A percentile compares a stretch with the other conserved stretches of the same genome.
Evolutionary conservation across 2,329 filamentous ascomycete species (phyloP).

Genomic region (Cryphonectria japonica): DNA sequence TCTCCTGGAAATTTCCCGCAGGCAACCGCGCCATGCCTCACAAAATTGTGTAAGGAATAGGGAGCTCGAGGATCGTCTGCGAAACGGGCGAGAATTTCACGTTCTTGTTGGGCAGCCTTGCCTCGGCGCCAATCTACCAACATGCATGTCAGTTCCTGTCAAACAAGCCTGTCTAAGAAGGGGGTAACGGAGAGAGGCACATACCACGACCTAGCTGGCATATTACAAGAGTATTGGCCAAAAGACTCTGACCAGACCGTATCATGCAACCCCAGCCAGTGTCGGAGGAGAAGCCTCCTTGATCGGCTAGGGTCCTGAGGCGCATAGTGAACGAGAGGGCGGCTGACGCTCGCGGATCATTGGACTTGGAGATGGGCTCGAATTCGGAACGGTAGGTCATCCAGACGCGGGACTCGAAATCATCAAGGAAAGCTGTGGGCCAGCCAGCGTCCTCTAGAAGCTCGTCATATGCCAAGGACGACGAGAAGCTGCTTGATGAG

Average conservation of each 20-base stretch:
- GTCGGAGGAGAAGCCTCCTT: conserved; percentile 85
- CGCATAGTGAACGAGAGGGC: conserved; percentile 83
- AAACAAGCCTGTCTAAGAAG: not conserved
- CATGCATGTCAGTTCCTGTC: conserved; percentile 3
- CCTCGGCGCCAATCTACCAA: conserved; percentile 73
- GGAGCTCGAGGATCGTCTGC: conserved; percentile 84
- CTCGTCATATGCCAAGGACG: conserved; percentile 55
- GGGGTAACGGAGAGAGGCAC: conserved; percentile 25
- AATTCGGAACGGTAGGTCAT: conserved; percentile 95
- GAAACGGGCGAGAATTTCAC: conserved; percentile 76
- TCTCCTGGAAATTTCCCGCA: conserved; percentile 96
- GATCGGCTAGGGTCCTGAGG: conserved; percentile 77
- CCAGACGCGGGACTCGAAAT: conserved; percentile 93
- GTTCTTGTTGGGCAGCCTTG: conserved; percentile 62
- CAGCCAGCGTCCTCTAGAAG: conserved; percentile 62
- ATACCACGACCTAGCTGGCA: conserved; percentile 78
- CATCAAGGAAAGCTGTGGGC: conserved; percentile 84
- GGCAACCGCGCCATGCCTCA: conserved; percentile 79
- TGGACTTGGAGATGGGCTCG: conserved; percentile 76
- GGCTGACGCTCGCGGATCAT: conserved; percentile 70
- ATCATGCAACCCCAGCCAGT: conserved; percentile 99
- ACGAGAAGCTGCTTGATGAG: conserved; percentile 55
- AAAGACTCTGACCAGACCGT: conserved; percentile 86
- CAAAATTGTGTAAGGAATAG: conserved; percentile 95
- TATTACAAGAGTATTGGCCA: conserved; percentile 81